Conservation (phyloP, 306 rosid species). For the Hippophae rhamnoides region DNA sequence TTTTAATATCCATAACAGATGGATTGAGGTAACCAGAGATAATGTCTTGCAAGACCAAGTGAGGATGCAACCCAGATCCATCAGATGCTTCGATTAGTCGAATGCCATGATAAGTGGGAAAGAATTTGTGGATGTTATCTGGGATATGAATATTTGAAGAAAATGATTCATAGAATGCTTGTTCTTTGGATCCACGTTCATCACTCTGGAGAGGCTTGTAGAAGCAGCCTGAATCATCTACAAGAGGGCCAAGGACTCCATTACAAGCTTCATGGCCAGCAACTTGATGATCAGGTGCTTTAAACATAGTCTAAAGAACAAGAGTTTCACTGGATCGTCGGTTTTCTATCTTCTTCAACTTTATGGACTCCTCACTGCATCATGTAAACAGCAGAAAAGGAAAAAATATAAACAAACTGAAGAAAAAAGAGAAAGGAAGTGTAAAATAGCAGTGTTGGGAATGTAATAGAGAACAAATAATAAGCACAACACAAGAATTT, state of each 20-base stretch:
- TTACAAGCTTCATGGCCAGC: slow-evolving; percentile 59
- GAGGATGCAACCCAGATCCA: slow-evolving; percentile 60
- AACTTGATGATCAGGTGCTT: slow-evolving; percentile 77
- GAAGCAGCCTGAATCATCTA: slow-evolving; percentile 65
- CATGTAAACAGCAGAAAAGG: too few relatives aligned
- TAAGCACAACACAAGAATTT: too few relatives aligned
- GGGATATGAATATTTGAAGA: slow-evolving; percentile 29
- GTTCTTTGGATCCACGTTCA: slow-evolving; percentile 47
- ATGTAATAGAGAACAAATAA: too few relatives aligned
- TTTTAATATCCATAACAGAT: slow-evolving; percentile 51
- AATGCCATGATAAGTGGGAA: slow-evolving; percentile 53
- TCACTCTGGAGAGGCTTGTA: slow-evolving; percentile 72
- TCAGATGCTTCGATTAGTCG: slow-evolving; percentile 51
- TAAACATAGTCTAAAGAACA: slow-evolving; percentile 37
- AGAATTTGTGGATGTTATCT: slow-evolving; percentile 29
- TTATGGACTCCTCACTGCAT: too few relatives aligned
- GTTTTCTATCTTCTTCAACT: too few relatives aligned
- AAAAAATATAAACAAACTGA: too few relatives aligned
- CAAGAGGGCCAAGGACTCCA: slow-evolving; percentile 63
- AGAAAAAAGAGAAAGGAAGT: too few relatives aligned
- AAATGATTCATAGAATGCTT: slow-evolving; percentile 36
- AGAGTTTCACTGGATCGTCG: not conserved
- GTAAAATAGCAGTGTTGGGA: too few relatives aligned
- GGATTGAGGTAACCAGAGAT: slow-evolving; percentile 23
- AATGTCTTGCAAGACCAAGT: slow-evolving; percentile 55